Conservation (phyloP, 257 asterid genomes). For the Solanum appendiculatum region DNA sequence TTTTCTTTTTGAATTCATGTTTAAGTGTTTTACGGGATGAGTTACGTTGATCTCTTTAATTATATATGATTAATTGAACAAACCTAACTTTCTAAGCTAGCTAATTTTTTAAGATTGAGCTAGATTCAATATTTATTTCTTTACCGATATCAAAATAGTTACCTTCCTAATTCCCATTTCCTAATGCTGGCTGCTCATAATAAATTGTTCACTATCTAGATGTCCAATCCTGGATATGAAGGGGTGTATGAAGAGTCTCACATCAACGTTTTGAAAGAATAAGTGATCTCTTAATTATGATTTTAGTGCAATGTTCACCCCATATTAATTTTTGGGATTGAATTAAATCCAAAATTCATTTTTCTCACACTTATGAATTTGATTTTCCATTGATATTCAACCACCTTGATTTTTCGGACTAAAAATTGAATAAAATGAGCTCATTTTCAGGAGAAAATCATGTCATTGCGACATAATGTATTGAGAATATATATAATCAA, state of each 20-base stretch:
- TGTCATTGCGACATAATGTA: neutral
- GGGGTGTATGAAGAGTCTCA: neutral
- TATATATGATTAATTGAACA: too few relatives aligned
- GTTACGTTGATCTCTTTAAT: neutral
- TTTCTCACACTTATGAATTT: neutral
- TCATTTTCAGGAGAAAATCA: neutral
- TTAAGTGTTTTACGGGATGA: too few relatives aligned
- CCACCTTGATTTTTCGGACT: neutral
- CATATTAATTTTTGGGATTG: neutral
- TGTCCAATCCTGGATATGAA: neutral
- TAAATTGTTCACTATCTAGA: neutral
- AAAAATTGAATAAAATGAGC: neutral
- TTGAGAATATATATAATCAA: neutral
- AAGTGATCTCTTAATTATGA: too few relatives aligned
- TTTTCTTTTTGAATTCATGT: too few relatives aligned
- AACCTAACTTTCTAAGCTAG: neutral
- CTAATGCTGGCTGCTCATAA: neutral
- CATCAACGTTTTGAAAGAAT: neutral
- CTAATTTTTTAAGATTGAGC: neutral
- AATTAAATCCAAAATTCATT: too few relatives aligned
- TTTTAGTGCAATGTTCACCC: too few relatives aligned
- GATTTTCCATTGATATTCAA: neutral
- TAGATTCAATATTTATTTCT: neutral
- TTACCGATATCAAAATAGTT: neutral
- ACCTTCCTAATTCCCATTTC: neutral